Conservation (phyloP, 768 basidiomycete species). For the Rhizopogon rudus region DNA sequence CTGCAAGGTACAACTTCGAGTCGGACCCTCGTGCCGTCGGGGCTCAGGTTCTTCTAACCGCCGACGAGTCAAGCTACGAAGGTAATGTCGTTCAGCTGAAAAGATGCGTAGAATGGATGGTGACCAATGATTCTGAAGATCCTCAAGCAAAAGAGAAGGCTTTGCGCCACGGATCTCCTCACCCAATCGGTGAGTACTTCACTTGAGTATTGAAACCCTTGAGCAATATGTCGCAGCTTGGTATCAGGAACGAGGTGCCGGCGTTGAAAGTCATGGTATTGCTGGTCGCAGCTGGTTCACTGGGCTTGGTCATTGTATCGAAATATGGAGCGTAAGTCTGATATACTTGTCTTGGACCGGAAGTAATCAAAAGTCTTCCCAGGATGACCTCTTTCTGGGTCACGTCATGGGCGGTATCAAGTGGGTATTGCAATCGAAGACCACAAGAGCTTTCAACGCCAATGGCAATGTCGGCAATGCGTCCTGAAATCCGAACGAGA, state of each 20-base stretch:
- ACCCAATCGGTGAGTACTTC: conserved; percentile 59
- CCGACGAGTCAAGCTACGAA: conserved; percentile 59
- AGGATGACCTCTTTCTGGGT: conserved; percentile 64
- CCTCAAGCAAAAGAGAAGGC: conserved; percentile 24
- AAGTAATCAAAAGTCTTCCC: conserved; percentile 3
- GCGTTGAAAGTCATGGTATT: conserved; percentile 41
- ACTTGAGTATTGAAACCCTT: conserved; percentile 1
- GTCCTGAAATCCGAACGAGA: conserved; percentile 5
- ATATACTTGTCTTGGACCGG: background rate
- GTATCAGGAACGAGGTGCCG: conserved; percentile 76
- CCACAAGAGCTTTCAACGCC: conserved; percentile 62
- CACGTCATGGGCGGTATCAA: conserved; percentile 74
- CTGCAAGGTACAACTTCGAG: conserved; percentile 62
- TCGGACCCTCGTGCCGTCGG: conserved; percentile 64
- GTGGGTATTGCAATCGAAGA: conserved; percentile 68
- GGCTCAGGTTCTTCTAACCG: conserved; percentile 57
- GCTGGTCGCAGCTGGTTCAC: conserved; percentile 85
- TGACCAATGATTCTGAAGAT: conserved; percentile 11
- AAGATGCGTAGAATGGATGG: background rate
- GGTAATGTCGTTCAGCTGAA: conserved; percentile 30
- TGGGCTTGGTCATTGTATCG: conserved; percentile 70
- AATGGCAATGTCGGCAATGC: conserved; percentile 55
- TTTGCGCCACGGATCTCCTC: conserved; percentile 67
- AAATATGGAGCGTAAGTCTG: conserved; percentile 65
- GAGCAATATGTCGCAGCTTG: conserved; percentile 47